Conservation (phyloP, 208 protist species). For the Crithidia acanthocephali region DNA sequence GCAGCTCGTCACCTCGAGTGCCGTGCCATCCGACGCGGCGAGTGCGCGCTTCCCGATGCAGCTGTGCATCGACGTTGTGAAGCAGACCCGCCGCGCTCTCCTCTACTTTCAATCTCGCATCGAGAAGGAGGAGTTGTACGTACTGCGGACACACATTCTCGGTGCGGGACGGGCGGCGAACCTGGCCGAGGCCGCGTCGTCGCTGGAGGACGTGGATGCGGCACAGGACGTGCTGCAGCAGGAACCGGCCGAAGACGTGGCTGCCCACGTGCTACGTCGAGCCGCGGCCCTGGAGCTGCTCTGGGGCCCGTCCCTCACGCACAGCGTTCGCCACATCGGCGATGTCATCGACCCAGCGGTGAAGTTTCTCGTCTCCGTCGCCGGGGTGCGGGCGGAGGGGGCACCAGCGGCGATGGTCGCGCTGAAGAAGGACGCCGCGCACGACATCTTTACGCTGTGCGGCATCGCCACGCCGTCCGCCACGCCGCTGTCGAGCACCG, state of each 20-base stretch:
- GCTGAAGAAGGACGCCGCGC: constrained; percentile 61
- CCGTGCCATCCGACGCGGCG: constrained; percentile 45
- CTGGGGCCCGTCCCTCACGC: constrained; percentile 65
- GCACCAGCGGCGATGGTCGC: constrained; percentile 46
- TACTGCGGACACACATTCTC: constrained; percentile 17
- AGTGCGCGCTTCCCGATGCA: constrained; percentile 71
- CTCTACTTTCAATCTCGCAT: constrained; percentile 53
- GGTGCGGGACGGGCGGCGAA: background rate
- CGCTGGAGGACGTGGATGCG: constrained; percentile 12
- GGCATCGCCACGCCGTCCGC: constrained; percentile 6
- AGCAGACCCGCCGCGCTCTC: constrained; percentile 64
- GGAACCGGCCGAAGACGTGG: constrained; percentile 25
- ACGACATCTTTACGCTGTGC: constrained; percentile 51
- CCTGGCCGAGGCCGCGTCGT: background rate
- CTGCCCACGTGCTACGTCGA: constrained; percentile 30
- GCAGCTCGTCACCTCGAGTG: constrained; percentile 48
- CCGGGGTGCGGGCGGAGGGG: constrained; percentile 41
- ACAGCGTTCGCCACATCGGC: constrained; percentile 54
- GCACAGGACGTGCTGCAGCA: constrained; percentile 13
- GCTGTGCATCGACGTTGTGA: constrained; percentile 71
- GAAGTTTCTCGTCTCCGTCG: constrained; percentile 51
- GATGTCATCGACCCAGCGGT: constrained; percentile 54
- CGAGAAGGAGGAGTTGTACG: constrained; percentile 35
- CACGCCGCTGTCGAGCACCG: constrained; percentile 5
- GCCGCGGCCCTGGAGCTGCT: constrained; percentile 37